Percentiles rank a stretch among this genome's conserved stretches.
phyloP scores from a whole-genome alignment of 176 grass and related monocot genomes.

The Areca catechu region DNA sequence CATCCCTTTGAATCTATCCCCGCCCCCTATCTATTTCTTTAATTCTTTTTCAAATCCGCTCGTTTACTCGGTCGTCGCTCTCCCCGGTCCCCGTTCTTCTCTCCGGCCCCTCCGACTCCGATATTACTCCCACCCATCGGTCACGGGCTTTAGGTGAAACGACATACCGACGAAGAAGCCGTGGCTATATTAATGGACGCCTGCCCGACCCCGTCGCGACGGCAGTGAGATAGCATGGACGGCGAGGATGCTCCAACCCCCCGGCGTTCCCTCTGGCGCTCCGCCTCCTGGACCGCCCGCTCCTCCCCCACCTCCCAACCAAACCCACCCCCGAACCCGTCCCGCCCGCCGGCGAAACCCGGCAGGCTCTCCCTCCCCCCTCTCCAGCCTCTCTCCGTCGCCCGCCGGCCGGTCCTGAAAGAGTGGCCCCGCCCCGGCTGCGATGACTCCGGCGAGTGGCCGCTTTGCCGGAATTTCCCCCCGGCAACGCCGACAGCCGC shows the following conservation, averaged over 20 bases:
- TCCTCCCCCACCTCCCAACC: constrained; percentile 19
- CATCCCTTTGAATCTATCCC: too few relatives aligned
- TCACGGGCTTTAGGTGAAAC: too few relatives aligned
- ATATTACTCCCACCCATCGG: too few relatives aligned
- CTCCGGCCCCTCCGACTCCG: too few relatives aligned
- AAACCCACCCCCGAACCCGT: constrained; percentile 1
- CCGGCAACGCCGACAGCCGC: not conserved
- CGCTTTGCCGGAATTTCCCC: not conserved
- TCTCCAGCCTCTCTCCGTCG: constrained; percentile 11
- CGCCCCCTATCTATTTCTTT: too few relatives aligned
- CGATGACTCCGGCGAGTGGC: constrained; percentile 24
- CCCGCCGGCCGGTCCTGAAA: too few relatives aligned
- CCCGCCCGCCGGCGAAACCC: constrained; percentile 21
- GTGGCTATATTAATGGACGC: too few relatives aligned
- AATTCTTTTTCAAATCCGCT: too few relatives aligned
- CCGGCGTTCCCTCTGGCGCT: constrained; percentile 27
- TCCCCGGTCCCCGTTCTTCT: too few relatives aligned
- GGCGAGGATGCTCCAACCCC: constrained; percentile 21
- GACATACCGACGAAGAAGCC: too few relatives aligned
- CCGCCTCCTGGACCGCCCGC: constrained; percentile 34
- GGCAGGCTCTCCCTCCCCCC: constrained; percentile 25
- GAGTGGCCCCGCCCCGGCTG: constrained; percentile 30
- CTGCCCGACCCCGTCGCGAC: too few relatives aligned
- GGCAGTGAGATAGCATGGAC: constrained; percentile 4
- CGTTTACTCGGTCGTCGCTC: too few relatives aligned